Percentiles rank a stretch among this genome's conserved stretches.
These are phyloP conservation scores for Stachybotrys chartarum DNA, from an alignment of 2,329 filamentous ascomycete species.

Conservation along the genomic window DNA sequence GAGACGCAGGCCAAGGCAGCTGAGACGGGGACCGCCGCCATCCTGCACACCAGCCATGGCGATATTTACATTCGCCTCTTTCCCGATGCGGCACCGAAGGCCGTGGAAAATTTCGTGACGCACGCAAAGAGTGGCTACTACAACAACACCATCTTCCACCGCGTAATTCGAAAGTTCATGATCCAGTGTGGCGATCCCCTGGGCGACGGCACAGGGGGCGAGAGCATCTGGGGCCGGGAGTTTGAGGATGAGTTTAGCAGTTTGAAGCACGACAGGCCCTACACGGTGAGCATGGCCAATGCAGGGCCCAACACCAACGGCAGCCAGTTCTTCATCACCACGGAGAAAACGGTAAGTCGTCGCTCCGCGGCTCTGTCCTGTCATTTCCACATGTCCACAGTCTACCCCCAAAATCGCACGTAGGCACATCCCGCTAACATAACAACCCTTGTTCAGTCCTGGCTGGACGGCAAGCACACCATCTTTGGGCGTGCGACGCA, in stretches of 20 bases:
- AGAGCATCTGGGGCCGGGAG: slow-evolving; percentile 87
- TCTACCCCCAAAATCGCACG: neutral
- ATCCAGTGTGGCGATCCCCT: slow-evolving; percentile 95
- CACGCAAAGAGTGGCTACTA: slow-evolving; percentile 89
- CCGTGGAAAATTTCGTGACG: slow-evolving; percentile 95
- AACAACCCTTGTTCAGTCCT: slow-evolving; percentile 45
- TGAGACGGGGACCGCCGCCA: slow-evolving; percentile 70
- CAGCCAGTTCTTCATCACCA: slow-evolving; percentile 97
- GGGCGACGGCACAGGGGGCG: slow-evolving; percentile 81
- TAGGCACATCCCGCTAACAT: neutral
- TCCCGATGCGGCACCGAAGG: slow-evolving; percentile 85
- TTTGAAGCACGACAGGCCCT: slow-evolving; percentile 89
- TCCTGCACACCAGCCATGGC: slow-evolving; percentile 87
- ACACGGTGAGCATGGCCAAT: slow-evolving; percentile 96
- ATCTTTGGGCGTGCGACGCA: slow-evolving; percentile 88
- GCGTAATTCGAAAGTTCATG: slow-evolving; percentile 98
- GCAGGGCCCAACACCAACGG: slow-evolving; percentile 93
- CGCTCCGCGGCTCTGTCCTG: neutral
- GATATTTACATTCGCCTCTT: slow-evolving; percentile 93
- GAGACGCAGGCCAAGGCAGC: slow-evolving; percentile 46
- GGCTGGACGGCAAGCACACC: slow-evolving; percentile 94
- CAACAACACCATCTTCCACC: slow-evolving; percentile 95
- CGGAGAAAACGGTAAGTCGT: slow-evolving; percentile 75
- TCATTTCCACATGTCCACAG: neutral
- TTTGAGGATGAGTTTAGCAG: slow-evolving; percentile 94